Conservation (phyloP, 805 yeast genomes). For the Hanseniaspora thailandica region DNA sequence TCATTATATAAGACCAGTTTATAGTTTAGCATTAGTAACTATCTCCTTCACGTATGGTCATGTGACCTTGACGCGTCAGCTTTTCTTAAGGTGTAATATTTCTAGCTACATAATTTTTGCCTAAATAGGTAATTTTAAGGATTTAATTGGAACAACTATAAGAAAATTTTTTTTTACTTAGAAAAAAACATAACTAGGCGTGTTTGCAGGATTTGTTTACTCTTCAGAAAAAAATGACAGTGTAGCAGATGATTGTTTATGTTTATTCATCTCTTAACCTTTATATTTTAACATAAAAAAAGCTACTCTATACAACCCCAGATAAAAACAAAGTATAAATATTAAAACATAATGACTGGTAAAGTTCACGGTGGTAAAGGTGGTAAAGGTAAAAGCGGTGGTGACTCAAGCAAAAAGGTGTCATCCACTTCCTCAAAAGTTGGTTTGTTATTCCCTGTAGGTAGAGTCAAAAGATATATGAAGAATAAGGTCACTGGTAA, state of each 20-base stretch:
- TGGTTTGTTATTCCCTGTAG: slow-evolving; percentile 94
- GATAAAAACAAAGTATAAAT: not conserved
- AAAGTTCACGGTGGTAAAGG: slow-evolving; percentile 97
- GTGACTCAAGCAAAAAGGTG: slow-evolving; percentile 57
- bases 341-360: slow-evolving; percentile 57
- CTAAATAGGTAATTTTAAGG: not conserved
- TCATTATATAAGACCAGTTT: too few species aligned
- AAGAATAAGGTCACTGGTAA: slow-evolving; percentile 81
- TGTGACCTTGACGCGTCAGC: not conserved
- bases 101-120: not conserved
- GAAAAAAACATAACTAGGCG: not conserved
- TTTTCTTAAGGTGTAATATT: too few species aligned
- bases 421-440: slow-evolving; percentile 88
- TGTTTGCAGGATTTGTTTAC: not conserved
- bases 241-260: not conserved
- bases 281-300: not conserved
- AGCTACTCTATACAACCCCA: not conserved
- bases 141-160: too few species aligned
- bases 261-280: not conserved
- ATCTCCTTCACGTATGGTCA: not conserved
- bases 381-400: slow-evolving; percentile 47
- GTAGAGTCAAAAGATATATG: slow-evolving; percentile 94
- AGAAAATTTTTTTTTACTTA: not conserved
- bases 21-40: too few species aligned
- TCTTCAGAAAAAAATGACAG: not conserved